A percentile compares a stretch with the other conserved stretches of the same genome.
phyloP scores from a whole-genome alignment of 202 grass and related monocot species.

The Zoysia matrella region DNA sequence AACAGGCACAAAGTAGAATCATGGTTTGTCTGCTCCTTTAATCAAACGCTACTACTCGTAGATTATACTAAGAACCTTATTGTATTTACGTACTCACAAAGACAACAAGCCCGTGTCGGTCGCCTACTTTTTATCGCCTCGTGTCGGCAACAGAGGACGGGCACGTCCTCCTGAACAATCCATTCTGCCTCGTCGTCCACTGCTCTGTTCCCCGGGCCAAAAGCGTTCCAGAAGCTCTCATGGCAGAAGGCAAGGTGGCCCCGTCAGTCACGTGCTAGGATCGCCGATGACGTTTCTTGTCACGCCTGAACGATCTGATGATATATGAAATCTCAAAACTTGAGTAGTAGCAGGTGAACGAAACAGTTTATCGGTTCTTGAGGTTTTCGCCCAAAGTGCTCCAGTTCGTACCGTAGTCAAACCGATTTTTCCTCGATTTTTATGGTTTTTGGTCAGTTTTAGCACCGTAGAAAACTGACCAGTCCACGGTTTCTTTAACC shows the following conservation, averaged over 20 bases:
- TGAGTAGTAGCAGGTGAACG: background rate
- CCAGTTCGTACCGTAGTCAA: background rate
- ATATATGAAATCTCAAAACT: no score
- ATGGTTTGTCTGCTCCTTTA: background rate
- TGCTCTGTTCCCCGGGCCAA: background rate
- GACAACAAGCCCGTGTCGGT: slow-evolving; percentile 19
- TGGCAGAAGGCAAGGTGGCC: slow-evolving; percentile 14
- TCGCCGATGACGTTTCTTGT: background rate
- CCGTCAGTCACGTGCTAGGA: background rate
- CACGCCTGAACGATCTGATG: background rate
- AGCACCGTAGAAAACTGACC: no score
- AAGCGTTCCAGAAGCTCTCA: background rate
- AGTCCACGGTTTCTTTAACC: no score
- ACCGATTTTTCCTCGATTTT: no score
- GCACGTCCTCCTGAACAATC: slow-evolving; percentile 26
- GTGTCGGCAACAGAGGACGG: slow-evolving; percentile 13
- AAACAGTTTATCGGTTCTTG: background rate
- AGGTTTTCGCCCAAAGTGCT: background rate
- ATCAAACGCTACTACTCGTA: background rate
- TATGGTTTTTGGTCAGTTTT: no score
- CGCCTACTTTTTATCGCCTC: slow-evolving; percentile 12
- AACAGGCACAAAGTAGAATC: background rate
- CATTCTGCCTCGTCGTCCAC: background rate
- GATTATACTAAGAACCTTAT: slow-evolving; percentile 10
- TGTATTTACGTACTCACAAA: slow-evolving; percentile 26